phyloP scores from a whole-genome alignment of 176 grass and related monocot species.

The Carex parvula region DNA sequence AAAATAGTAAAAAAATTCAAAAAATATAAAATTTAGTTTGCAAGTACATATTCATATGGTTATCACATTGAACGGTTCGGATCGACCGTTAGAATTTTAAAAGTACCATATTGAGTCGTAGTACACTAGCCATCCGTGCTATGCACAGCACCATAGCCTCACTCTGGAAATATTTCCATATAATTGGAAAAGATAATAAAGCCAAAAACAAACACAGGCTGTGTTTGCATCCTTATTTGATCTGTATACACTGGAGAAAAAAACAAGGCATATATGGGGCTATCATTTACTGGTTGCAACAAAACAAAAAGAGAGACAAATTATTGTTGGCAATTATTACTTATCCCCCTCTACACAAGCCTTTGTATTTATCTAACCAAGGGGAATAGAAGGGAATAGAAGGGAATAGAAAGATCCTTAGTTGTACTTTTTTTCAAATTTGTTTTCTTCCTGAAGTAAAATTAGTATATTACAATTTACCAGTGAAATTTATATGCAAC shows the following conservation, averaged over 20 bases:
- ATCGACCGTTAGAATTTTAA: too few species aligned
- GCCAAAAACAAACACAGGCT: constrained; percentile 5
- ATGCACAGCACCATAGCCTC: too few species aligned
- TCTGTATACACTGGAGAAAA: neutral
- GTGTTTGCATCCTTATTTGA: neutral
- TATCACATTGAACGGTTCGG: too few species aligned
- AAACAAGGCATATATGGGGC: neutral
- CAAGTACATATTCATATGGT: too few species aligned
- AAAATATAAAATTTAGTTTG: too few species aligned
- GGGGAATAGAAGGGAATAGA: constrained; percentile 21
- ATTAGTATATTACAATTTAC: neutral
- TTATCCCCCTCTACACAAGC: neutral
- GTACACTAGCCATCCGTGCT: too few species aligned
- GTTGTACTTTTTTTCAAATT: neutral
- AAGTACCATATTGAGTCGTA: too few species aligned
- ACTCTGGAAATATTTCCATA: neutral
- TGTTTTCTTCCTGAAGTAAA: constrained; percentile 8
- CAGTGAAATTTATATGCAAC: neutral
- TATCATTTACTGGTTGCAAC: too few species aligned
- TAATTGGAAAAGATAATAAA: neutral
- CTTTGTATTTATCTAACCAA: neutral
- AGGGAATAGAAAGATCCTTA: constrained; percentile 13
- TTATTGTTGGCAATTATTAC: neutral
- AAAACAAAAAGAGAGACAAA: too few species aligned
- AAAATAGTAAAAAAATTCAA: too few species aligned